Base-by-base conservation (phyloP, 441 rosid genomes). In the Populus hybrid region DNA sequence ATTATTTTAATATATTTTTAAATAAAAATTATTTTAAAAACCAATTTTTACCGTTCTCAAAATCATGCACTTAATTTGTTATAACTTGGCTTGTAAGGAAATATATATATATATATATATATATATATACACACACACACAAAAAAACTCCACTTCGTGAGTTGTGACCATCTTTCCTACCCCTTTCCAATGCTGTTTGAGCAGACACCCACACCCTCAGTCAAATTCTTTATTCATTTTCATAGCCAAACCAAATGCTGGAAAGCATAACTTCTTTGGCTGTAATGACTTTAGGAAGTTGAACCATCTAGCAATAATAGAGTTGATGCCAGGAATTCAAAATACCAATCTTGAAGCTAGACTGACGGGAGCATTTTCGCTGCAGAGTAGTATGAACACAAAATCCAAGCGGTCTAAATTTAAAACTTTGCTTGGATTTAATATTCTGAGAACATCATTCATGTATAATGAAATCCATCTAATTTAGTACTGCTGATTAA, bases 401-500 rank as follows among this genome's bases (percentile, higher is more conserved):
- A 45, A 45, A 45, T 14, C 53, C 53, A 42, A 42, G 53, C 53
- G 0, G 53, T 42, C 53, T 12, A 11, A 12, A 42, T 42, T 42
- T 11, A 0, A 42, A 42, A 42, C 16, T 42, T 42, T 42, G 53
- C 53, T 42, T 11, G 53, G 53, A 42, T 42, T 42, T 42, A 42
- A 42, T 42, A 3, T 12, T 42, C 53, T 42, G 53, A 2, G 53
- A 42, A 3, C 53, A 42, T 12, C 53, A 42, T 12, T 21, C 66
- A 63, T 24, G 28, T 21, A 24, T 21, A 63, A n/a, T 63, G 66
- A 63, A 8, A 63, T 21, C 28, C 67, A 45, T 45, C 56, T 45
- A 45, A 12, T 45, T 40, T 45, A 45, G 56, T 45, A 45, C 28
- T 29, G 69, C 7, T 24, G 69, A 66, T 75, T 82, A 86, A 82